Evolutionary conservation across 1,284 basidiomycete species (phyloP).

Genomic region (Cutaneotrichosporon cyanovorans): DNA sequence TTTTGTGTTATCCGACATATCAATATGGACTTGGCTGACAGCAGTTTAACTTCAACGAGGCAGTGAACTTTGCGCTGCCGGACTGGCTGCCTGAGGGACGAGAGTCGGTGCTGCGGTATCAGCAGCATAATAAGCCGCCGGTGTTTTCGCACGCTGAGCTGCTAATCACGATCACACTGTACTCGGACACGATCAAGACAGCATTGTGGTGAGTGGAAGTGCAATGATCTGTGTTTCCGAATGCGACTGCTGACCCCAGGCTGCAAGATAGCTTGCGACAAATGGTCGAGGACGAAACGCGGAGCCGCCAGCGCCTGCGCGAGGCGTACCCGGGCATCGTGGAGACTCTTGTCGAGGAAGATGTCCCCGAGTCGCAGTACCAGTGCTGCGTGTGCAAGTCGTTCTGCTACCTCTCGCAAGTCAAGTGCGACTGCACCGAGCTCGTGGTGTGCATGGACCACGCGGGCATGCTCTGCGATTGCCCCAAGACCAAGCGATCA

Average conservation of each 20-base stretch:
- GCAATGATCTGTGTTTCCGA: neutral
- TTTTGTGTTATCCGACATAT: neutral
- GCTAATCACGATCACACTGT: slow-evolving; percentile 86
- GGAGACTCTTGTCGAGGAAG: slow-evolving; percentile 68
- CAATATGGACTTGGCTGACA: neutral
- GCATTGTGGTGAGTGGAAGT: slow-evolving; percentile 73
- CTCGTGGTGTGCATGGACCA: slow-evolving; percentile 82
- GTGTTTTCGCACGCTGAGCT: slow-evolving; percentile 99
- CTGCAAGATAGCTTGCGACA: slow-evolving; percentile 71
- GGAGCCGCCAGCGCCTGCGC: slow-evolving; percentile 55
- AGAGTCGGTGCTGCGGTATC: slow-evolving; percentile 80
- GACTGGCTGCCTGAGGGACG: slow-evolving; percentile 87
- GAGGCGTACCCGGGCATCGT: slow-evolving; percentile 51
- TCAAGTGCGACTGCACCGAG: slow-evolving; percentile 68
- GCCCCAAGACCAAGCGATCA: slow-evolving; percentile 54
- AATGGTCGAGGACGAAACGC: slow-evolving; percentile 81
- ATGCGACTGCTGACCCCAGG: slow-evolving; percentile 55
- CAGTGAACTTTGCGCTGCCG: slow-evolving; percentile 96
- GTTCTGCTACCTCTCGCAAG: slow-evolving; percentile 91
- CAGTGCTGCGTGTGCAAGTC: slow-evolving; percentile 90
- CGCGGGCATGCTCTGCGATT: slow-evolving; percentile 66
- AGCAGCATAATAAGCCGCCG: slow-evolving; percentile 80
- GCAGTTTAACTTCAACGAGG: slow-evolving; percentile 96
- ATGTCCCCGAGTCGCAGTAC: slow-evolving; percentile 84
- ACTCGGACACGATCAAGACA: slow-evolving; percentile 86